phyloP scores from a whole-genome alignment of 495 filamentous ascomycete genomes.

The Neurospora pannonica region DNA sequence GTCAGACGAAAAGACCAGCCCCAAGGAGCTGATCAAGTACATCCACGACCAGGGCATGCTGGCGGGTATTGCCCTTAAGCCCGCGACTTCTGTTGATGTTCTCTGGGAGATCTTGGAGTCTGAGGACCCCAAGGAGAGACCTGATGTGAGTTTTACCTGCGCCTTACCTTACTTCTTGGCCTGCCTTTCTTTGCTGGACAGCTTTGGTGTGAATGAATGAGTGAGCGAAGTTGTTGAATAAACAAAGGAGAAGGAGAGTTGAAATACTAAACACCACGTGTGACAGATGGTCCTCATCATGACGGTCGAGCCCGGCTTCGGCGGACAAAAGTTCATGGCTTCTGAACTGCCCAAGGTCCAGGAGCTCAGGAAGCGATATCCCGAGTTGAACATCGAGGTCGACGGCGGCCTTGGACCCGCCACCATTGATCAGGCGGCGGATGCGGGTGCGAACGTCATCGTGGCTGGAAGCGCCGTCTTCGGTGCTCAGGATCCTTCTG shows the following conservation, averaged over 20 bases:
- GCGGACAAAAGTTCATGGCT: conserved; percentile 97
- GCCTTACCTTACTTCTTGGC: neutral
- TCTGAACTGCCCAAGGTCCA: conserved; percentile 88
- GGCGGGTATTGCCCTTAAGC: conserved; percentile 93
- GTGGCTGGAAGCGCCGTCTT: conserved; percentile 97
- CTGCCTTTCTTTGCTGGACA: neutral
- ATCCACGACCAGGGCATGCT: conserved; percentile 85
- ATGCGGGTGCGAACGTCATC: conserved; percentile 95
- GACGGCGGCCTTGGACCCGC: conserved; percentile 82
- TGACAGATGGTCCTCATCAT: conserved; percentile 93
- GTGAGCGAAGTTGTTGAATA: neutral
- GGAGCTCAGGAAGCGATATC: conserved; percentile 73
- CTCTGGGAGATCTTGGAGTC: conserved; percentile 81
- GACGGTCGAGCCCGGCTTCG: conserved; percentile 97
- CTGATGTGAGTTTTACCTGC: conserved; percentile 59
- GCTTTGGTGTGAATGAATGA: neutral
- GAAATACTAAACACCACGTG: neutral
- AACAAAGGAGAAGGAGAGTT: neutral
- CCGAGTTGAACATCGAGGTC: conserved; percentile 90
- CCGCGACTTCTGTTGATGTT: conserved; percentile 79
- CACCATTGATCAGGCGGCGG: conserved; percentile 89
- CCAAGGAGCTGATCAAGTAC: conserved; percentile 75
- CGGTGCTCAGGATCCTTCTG: conserved; percentile 75
- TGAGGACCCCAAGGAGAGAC: conserved; percentile 59
- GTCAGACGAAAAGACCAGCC: conserved; percentile 59